These are phyloP conservation scores for Chondrostereum purpureum DNA, from an alignment of 1,284 basidiomycete species.

Conservation along the genomic window DNA sequence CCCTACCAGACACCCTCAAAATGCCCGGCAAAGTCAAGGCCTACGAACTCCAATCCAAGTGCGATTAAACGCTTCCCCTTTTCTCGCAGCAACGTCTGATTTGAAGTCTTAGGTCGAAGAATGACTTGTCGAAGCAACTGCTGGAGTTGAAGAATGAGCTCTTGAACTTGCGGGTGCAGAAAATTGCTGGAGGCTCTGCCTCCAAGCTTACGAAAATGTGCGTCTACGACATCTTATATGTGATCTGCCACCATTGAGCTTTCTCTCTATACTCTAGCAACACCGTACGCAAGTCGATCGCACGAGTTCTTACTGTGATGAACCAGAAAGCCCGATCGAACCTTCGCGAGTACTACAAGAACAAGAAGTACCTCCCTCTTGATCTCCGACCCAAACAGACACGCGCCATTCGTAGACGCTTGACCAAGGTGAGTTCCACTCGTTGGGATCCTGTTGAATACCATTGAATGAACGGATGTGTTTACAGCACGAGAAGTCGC, in stretches of 20 bases:
- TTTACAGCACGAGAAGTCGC: constrained; percentile 68
- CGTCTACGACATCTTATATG: constrained; percentile 25
- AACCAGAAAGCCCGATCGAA: constrained; percentile 98
- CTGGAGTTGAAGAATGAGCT: constrained; percentile 96
- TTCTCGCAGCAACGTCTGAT: neutral
- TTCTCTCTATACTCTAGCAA: constrained; percentile 48
- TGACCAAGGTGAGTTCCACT: constrained; percentile 69
- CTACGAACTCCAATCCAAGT: constrained; percentile 98
- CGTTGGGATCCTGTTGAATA: constrained; percentile 2
- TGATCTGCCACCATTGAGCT: constrained; percentile 10
- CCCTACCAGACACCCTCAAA: constrained; percentile 26
- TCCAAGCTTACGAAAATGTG: constrained; percentile 98
- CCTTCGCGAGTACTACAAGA: constrained; percentile 97
- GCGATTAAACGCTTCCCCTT: constrained; percentile 27
- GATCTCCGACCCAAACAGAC: constrained; percentile 99
- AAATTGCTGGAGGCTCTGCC: constrained; percentile 94
- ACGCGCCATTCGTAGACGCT: constrained; percentile 92
- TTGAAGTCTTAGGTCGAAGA: constrained; percentile 74
- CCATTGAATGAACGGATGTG: constrained; percentile 6
- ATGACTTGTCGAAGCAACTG: constrained; percentile 95
- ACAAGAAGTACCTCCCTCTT: constrained; percentile 94
- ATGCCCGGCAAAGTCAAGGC: constrained; percentile 92
- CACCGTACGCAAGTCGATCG: constrained; percentile 97
- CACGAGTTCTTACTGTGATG: constrained; percentile 96
- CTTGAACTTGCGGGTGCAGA: constrained; percentile 90